Base-by-base conservation (phyloP, 257 asterid genomes). In the Fraxinus anomala region DNA sequence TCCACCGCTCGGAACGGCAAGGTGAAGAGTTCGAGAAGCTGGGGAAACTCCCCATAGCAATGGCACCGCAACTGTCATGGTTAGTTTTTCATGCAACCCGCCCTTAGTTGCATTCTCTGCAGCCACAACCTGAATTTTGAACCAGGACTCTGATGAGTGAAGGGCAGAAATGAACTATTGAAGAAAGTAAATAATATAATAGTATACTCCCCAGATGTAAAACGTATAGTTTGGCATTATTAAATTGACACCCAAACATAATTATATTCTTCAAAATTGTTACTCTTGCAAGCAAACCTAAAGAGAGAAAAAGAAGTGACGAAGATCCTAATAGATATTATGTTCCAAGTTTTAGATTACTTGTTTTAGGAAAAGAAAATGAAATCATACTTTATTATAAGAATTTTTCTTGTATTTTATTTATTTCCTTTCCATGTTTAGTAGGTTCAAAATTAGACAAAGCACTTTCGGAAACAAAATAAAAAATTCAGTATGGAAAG, bases 21-120 rank as follows among this genome's bases (percentile, higher is more conserved):
- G 83, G 76, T 83, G 97, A 68, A 96, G 96, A 17, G 95, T 93
- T 70, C 92, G 97, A 0, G 98, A 96, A 23, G 98, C 97, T 34
- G 97, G 99, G 66, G 99, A 98, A 51, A 93, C 94, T 19, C 99
- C 98, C 99, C 98, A 93, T 7, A 96, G 97, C 44, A 96, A 80
- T 1, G 99, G 98, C 86, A 93, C 99, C 5, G 97, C 96, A 16
- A 96, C 97, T 0, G 91, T 96, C 99, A 92, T 96, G 0, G 83
- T 96, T 80, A 96, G 89, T 89, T 89, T 93, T 82, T 96, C 99
- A 31, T 93, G 92, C 88, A 92, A 78, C 49, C 94, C 97, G 16
- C 87, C 98, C 72, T 81, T 86, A 83, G 83, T 87, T 13, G 88
- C 97, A 84, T 91, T 96, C 77, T 92, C 97, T 2, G 99, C 94